These are phyloP conservation scores for Decorospora gaudefroyi DNA, from an alignment of 2,329 filamentous ascomycete genomes.

Conservation along the genomic window DNA sequence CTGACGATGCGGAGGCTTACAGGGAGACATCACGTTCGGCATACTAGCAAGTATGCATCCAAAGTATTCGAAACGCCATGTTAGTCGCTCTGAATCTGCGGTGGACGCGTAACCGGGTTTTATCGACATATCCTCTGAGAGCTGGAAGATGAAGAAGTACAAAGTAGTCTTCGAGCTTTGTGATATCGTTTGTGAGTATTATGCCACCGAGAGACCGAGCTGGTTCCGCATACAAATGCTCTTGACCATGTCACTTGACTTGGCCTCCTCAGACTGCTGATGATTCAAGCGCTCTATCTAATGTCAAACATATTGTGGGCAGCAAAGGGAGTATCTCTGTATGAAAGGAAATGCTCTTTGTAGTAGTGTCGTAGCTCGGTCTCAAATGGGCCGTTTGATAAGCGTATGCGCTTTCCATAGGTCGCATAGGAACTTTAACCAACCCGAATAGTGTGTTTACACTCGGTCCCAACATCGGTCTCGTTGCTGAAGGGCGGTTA, in stretches of 20 bases:
- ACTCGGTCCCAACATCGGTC: too few species aligned
- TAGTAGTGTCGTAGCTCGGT: constrained; percentile 14
- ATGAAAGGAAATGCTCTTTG: too few species aligned
- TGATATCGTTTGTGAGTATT: constrained; percentile 3
- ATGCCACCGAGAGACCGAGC: background rate
- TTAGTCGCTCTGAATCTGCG: constrained; percentile 3
- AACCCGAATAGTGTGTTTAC: constrained; percentile 2
- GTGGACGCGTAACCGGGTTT: constrained; percentile 12
- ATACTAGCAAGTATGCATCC: constrained; percentile 11
- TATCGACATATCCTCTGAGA: constrained; percentile 22
- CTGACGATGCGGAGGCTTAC: constrained; percentile 10
- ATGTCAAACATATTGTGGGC: too few species aligned
- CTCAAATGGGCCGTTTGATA: background rate
- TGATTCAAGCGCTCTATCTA: too few species aligned
- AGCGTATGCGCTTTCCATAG: background rate
- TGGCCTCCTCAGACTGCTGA: too few species aligned
- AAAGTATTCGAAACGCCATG: constrained; percentile 8
- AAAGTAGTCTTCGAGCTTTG: constrained; percentile 15
- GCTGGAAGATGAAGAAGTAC: constrained; percentile 17
- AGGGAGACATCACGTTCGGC: constrained; percentile 9
- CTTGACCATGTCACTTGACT: too few species aligned
- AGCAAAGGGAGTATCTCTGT: too few species aligned
- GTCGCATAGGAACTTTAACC: background rate
- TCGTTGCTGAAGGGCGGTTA: too few species aligned
- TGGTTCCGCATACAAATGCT: too few species aligned